These are phyloP conservation scores for Trichoderma breve DNA, from an alignment of 2,329 filamentous ascomycete genomes.

Conservation along the genomic window DNA sequence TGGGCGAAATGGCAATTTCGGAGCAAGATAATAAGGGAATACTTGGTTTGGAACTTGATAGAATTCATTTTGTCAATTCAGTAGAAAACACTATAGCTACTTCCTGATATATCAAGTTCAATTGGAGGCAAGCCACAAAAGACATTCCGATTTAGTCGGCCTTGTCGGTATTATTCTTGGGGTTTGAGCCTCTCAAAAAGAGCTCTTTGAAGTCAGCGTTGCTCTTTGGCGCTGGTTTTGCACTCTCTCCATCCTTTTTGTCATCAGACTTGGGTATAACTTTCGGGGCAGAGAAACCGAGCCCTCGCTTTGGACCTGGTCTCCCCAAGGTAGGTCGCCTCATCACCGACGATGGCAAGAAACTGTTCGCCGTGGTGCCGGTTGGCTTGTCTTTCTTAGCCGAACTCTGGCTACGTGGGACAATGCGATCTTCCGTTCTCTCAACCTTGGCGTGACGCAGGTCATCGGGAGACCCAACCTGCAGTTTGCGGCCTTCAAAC, in stretches of 20 bases:
- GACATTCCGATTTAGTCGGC: background rate
- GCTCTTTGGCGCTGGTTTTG: conserved; percentile 43
- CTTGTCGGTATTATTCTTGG: conserved; percentile 20
- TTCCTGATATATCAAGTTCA: background rate
- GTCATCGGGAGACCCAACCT: conserved; percentile 54
- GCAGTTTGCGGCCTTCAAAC: conserved; percentile 53
- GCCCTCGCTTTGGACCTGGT: conserved; percentile 40
- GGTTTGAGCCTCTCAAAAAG: conserved; percentile 35
- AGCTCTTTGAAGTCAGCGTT: conserved; percentile 60
- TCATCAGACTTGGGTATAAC: conserved; percentile 24
- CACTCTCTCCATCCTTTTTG: conserved; percentile 11
- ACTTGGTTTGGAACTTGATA: background rate
- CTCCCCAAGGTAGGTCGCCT: conserved; percentile 44
- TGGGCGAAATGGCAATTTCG: background rate
- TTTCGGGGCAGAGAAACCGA: conserved; percentile 42
- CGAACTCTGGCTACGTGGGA: conserved; percentile 31
- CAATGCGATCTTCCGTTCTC: conserved; percentile 31
- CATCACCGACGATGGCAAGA: conserved; percentile 47
- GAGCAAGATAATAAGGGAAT: background rate
- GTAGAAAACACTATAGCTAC: background rate
- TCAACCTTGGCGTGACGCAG: conserved; percentile 52
- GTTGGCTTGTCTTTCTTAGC: conserved; percentile 30
- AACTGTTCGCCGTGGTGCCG: conserved; percentile 25
- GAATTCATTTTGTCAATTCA: background rate
- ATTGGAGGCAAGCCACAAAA: background rate